Base-by-base conservation (phyloP, 768 basidiomycete genomes). In the Kwoniella mangroviensis region DNA sequence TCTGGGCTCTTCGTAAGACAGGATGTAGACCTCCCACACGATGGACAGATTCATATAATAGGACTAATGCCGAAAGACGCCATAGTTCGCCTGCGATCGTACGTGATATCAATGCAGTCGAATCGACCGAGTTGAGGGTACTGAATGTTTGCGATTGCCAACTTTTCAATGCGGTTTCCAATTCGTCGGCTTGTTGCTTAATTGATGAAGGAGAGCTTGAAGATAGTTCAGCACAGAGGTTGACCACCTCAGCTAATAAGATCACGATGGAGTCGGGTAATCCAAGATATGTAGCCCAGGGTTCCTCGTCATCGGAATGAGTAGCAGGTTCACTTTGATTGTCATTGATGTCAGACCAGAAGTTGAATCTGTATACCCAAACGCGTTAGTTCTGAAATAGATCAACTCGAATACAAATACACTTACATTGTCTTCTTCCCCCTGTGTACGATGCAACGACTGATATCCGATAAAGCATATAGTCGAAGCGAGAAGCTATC, bases 51-150 rank as follows among this genome's bases (percentile, higher is more conserved):
- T 73, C 64, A 28, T 73, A 73, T 12, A 73, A 60, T 26, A 73
- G 51, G 42, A 73, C 60, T 6, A 70, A 40, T 10, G 73, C 73
- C 24, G 63, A 26, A 22, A 68, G 53, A 11, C 73, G 54, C 73
- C 73, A 74, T 57, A 74, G 55, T 62, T 70, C 59, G 11, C 73
- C 73, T 9, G 73, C 73, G 42, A 74, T 74, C 5, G 73, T 74
- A n/a, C 70, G 66, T 28, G 70, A 67, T 21, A 74, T 63, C n/a
- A 74, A 40, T 2, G 73, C 70, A 19, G 70, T 63, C 3, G 72
- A 61, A 40, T 73, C 72, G 40, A 73, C 21, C 1, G 68, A 63
- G 40, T 53, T 28, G 19, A 59, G 59, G 0, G 59, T 63, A 34
- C 40, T 58, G 41, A 68, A 58, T 40, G 63, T 26, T 9, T 41